Evolutionary conservation across 2,329 filamentous ascomycete genomes (phyloP).

Genomic region (Phialemoniopsis sp.): DNA sequence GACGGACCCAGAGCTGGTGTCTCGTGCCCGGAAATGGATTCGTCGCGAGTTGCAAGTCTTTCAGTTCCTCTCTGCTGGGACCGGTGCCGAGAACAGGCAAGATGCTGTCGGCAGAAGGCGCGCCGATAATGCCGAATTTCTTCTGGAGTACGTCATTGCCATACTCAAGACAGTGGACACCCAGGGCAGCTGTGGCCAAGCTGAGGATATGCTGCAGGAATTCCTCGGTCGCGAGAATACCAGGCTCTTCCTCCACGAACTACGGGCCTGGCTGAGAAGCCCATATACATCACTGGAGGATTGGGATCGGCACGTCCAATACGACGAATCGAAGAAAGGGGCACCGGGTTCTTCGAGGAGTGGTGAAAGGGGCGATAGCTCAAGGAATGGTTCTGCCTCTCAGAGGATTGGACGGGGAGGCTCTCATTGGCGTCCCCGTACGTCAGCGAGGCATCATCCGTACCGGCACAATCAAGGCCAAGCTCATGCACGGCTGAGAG

Average conservation of each 20-base stretch:
- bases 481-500: constrained; percentile 12
- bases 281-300: constrained; percentile 67
- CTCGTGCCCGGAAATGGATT: constrained; percentile 76
- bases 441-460: too few species aligned
- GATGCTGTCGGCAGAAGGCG: constrained; percentile 9
- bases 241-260: constrained; percentile 76
- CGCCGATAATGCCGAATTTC: constrained; percentile 69
- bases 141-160: constrained; percentile 81
- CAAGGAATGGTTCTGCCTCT: too few species aligned
- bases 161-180: constrained; percentile 81
- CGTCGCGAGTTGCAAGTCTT: constrained; percentile 83
- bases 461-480: too few species aligned
- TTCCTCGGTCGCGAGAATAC: constrained; percentile 74
- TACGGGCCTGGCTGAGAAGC: constrained; percentile 78
- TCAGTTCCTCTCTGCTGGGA: constrained; percentile 52
- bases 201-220: constrained; percentile 73
- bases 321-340: constrained; percentile 26
- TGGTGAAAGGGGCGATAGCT: too few species aligned
- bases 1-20: constrained; percentile 62
- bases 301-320: constrained; percentile 81
- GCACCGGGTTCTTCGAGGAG: background rate
- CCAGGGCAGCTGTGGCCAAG: constrained; percentile 72
- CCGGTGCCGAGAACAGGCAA: constrained; percentile 3
- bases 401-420: too few species aligned
- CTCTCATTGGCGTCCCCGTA: too few species aligned